Conservation (phyloP, 2,329 filamentous ascomycete species). For the Cladosporium sp. region DNA sequence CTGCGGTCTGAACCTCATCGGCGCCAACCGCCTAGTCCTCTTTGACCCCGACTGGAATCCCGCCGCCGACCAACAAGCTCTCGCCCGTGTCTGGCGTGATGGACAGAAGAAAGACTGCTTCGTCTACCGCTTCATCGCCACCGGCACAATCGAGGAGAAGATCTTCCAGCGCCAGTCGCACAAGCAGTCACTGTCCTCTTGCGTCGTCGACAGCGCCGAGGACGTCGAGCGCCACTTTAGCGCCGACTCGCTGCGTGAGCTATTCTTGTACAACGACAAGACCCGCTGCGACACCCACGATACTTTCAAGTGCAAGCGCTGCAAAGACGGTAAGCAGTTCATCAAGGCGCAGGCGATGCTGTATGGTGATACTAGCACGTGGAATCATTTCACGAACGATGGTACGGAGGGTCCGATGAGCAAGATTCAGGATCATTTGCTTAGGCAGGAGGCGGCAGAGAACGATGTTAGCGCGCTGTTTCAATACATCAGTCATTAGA, state of each 20-base stretch:
- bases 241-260: constrained; percentile 78
- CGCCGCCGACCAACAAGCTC: constrained; percentile 90
- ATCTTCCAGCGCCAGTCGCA: constrained; percentile 98
- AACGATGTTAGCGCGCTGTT: constrained; percentile 87
- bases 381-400: constrained; percentile 93
- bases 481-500: constrained; percentile 90
- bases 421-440: constrained; percentile 81
- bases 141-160: constrained; percentile 97
- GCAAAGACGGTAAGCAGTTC: constrained; percentile 71
- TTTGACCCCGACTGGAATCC: constrained; percentile 97
- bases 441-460: constrained; percentile 77
- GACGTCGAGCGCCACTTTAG: constrained; percentile 97
- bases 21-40: constrained; percentile 86
- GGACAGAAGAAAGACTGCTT: constrained; percentile 99
- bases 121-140: constrained; percentile 98
- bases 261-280: constrained; percentile 84
- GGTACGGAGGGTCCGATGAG: constrained; percentile 56
- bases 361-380: constrained; percentile 97
- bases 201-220: constrained; percentile 92
- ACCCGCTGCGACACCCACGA: constrained; percentile 94
- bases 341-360: constrained; percentile 92
- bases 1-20: constrained; percentile 92
- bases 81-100: constrained; percentile 97
- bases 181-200: constrained; percentile 93
- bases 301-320: constrained; percentile 97